Evolutionary conservation across 768 basidiomycete genomes (phyloP), one percentile per base, ranked within the genome.

Genomic region (Boletus rufocinnamomeus): DNA sequence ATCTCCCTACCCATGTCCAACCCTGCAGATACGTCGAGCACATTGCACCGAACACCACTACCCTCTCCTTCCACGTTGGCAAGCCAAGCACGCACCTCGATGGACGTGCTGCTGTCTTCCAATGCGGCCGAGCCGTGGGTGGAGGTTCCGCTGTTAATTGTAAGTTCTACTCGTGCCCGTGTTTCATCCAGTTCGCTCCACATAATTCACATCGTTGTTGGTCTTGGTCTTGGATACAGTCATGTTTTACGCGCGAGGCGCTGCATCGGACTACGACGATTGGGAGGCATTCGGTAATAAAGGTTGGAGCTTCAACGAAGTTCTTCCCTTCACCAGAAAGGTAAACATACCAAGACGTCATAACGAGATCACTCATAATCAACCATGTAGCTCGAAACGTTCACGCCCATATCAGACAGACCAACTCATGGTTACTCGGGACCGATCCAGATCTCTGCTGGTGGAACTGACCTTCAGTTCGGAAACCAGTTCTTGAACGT

Each of bases 181-280:
- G 13, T 13, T 27, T 16, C 41, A 30, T 47, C 10, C 2, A 9
- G 10, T 28, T 37, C n/a, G 16, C 14, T n/a, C 11, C n/a, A 3
- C 6, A 23, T 8, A 6, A 37, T 17, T 56, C n/a, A 37, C 23
- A 4, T 37, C 27, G 14, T 30, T 41, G 35, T 13, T 37, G 53
- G 0, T 19, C 19, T 23, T 10, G n/a, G 16, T 19, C 30, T 16
- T 14, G n/a, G 13, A 32, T 49, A 6, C n/a, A 70, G 78, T 73
- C 63, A 76, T 77, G 66, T 77, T 82, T 76, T 88, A 87, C 59
- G 81, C 79, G 0, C 80, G 87, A 25, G 80, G 84, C 13, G 70
- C 82, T 11, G 81, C 83, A 2, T 86, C 85, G 0, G 87, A 89
- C n/a, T n/a, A n/a, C n/a, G n/a, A n/a, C n/a, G n/a, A n/a, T n/a